These are phyloP conservation scores for Cymbopogon flexuosus DNA, from an alignment of 202 grass and related monocot genomes.

Conservation along the genomic window DNA sequence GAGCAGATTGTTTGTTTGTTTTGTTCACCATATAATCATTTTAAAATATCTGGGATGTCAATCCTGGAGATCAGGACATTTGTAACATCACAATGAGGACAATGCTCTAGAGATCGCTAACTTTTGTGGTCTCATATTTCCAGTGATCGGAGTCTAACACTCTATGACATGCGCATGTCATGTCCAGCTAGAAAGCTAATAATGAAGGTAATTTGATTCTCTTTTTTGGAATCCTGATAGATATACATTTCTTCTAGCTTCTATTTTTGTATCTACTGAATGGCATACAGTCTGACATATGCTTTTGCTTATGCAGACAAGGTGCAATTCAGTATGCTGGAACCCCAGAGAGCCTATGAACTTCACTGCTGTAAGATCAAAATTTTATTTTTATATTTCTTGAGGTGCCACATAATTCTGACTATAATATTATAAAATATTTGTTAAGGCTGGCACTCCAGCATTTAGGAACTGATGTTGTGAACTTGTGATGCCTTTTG, in stretches of 20 bases:
- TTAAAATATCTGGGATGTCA: neutral
- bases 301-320: slow-evolving; percentile 64
- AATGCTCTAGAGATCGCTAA: neutral
- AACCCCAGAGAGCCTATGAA: slow-evolving; percentile 99
- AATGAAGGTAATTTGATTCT: slow-evolving; percentile 63
- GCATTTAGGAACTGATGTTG: slow-evolving; percentile 3
- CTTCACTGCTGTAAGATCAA: slow-evolving; percentile 80
- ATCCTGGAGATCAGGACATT: neutral
- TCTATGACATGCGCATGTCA: slow-evolving; percentile 93
- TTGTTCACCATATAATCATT: neutral
- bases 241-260: slow-evolving; percentile 20
- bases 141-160: slow-evolving; percentile 84
- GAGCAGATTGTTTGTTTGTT: neutral
- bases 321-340: slow-evolving; percentile 91
- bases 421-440: neutral
- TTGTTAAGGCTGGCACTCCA: neutral
- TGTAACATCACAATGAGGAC: slow-evolving; percentile 7
- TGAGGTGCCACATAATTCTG: neutral
- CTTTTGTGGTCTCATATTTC: slow-evolving; percentile 24
- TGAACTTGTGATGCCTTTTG: slow-evolving; percentile 24
- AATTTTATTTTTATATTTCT: neutral
- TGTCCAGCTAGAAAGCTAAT: slow-evolving; percentile 87
- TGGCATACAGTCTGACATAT: neutral
- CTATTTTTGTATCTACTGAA: neutral
- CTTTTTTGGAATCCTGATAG: neutral